Conservation (phyloP, 805 yeast genomes). For the Ogataea pignaliae region DNA sequence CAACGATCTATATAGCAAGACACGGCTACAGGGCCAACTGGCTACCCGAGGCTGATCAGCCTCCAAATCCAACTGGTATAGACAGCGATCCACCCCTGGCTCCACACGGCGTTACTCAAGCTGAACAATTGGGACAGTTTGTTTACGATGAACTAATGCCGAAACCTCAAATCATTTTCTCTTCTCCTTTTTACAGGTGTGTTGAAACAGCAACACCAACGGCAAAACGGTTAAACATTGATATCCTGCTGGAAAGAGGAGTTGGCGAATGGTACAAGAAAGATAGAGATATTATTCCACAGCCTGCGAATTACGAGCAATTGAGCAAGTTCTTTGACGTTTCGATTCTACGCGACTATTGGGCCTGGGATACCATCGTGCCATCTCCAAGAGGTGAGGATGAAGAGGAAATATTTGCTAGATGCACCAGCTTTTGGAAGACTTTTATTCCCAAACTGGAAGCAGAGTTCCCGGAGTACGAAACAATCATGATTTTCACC, state of each 20-base stretch:
- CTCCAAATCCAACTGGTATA: constrained; percentile 87
- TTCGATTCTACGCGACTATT: constrained; percentile 34
- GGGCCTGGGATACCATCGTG: constrained; percentile 47
- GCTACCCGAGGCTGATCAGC: constrained; percentile 77
- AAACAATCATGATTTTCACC: constrained; percentile 67
- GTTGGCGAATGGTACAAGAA: constrained; percentile 89
- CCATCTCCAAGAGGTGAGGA: constrained; percentile 75
- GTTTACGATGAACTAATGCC: constrained; percentile 42
- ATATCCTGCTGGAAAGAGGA: constrained; percentile 71
- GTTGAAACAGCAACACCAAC: constrained; percentile 75
- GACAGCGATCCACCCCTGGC: constrained; percentile 88
- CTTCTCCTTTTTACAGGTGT: constrained; percentile 89
- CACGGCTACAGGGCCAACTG: constrained; percentile 92
- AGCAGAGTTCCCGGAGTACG: constrained; percentile 51
- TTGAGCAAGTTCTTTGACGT: constrained; percentile 51
- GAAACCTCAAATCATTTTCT: constrained; percentile 64
- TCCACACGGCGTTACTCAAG: constrained; percentile 83
- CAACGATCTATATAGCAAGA: constrained; percentile 66
- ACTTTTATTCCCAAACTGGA: constrained; percentile 57
- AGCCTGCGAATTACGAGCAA: constrained; percentile 51
- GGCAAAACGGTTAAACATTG: constrained; percentile 52
- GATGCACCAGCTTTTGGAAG: constrained; percentile 54
- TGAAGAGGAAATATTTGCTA: constrained; percentile 57
- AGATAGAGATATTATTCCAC: constrained; percentile 64
- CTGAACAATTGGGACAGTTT: constrained; percentile 68